Evolutionary conservation across 495 filamentous ascomycete species (phyloP), one percentile per base, ranked within the genome.

Genomic region (Penicillium subrubescens): DNA sequence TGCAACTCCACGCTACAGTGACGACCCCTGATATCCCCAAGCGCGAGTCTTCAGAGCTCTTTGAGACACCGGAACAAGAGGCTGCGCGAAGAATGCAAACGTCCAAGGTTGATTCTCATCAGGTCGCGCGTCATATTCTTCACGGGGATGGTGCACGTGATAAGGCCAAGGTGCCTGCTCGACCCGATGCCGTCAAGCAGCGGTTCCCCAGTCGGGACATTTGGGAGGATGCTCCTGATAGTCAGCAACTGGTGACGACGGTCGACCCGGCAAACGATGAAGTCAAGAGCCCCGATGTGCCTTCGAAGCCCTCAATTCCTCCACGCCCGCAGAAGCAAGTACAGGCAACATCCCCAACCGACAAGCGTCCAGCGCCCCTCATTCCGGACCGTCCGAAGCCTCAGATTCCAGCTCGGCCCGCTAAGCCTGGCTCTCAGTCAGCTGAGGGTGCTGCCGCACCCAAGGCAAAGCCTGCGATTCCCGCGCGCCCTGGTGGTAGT

Each of bases 191-290:
- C 21, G 69, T 86, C 69, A 84, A 87, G 60, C 90, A 90, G 37
- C 86, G 93, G 8, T 99, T 99, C 73, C 95, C 95, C 6, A 97
- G 94, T 72, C 87, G 87, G 39, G 95, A 99, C 77, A 90, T 98
- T 50, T 99, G 95, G 95, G 95, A 99, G 79, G 95, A 99, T 72
- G 87, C 87, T 0, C 94, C 95, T 5, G 91, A 95, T 66, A 93
- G 90, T 68, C 85, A 92, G 51, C 83, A 90, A 59, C 84, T 96
- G 31, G 87, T 90, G 63, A 93, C 95, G 12, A 94, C 90, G 5
- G 88, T 98, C 27, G 86, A 84, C 53, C 88, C 92, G 44, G 71
- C 78, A 14, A 76, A 82, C 15, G 82, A 84, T 33, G 82, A 84
- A 63, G 25, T 72, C 15, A 81, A 79, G 59, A 80, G 75, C 43